phyloP scores from a whole-genome alignment of 257 asterid species.

The Prunella vulgaris region DNA sequence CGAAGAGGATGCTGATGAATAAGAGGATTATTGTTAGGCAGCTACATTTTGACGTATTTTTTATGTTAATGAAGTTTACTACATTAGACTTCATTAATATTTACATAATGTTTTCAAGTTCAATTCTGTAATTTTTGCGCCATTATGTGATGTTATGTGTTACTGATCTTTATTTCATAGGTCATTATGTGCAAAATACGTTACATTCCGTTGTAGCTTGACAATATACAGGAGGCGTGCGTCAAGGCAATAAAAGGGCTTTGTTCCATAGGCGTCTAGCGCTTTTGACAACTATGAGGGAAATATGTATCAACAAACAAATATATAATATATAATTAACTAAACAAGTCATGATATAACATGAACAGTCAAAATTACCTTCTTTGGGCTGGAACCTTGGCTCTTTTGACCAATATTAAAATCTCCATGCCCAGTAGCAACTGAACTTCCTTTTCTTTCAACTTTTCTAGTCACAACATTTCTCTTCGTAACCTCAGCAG shows the following conservation, averaged over 20 bases:
- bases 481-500: conserved; percentile 41
- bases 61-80: background rate
- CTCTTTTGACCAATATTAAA: conserved; percentile 48
- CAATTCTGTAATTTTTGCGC: background rate
- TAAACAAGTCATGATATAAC: background rate
- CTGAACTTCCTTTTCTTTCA: conserved; percentile 51
- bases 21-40: background rate
- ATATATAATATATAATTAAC: background rate
- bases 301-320: background rate
- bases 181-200: background rate
- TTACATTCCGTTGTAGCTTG: background rate
- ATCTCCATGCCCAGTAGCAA: conserved; percentile 44
- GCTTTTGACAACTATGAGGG: background rate
- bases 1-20: background rate
- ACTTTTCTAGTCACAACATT: conserved; percentile 33
- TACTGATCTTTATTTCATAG: background rate
- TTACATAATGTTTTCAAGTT: background rate
- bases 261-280: background rate
- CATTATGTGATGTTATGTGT: background rate
- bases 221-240: background rate
- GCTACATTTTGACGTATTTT: background rate
- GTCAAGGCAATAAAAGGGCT: background rate
- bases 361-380: conserved; percentile 48
- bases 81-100: background rate
- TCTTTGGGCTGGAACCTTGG: conserved; percentile 45